Conservation (phyloP, 139 green algal species). For the Gonium pectorale region DNA sequence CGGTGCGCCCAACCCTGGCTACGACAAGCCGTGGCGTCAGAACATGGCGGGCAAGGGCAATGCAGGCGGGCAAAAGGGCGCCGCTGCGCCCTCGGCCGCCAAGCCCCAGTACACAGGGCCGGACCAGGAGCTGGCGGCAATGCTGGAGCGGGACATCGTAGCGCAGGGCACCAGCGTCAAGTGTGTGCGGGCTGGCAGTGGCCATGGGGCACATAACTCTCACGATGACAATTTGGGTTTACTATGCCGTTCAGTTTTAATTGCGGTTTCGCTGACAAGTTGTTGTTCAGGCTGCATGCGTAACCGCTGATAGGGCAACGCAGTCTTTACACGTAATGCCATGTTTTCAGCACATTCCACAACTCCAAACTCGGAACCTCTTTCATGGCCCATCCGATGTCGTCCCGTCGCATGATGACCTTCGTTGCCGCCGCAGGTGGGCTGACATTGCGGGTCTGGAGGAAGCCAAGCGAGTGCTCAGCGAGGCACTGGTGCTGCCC, state of each 20-base stretch:
- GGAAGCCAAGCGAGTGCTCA: conserved; percentile 93
- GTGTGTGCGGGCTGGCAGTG: conserved; percentile 33
- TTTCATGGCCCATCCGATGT: no score
- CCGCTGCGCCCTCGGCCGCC: background rate
- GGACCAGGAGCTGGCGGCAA: conserved; percentile 79
- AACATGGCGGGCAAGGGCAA: conserved; percentile 38
- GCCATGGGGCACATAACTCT: no score
- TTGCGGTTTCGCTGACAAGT: no score
- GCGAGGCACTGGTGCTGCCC: conserved; percentile 91
- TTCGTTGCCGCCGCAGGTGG: conserved; percentile 50
- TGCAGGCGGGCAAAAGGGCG: conserved; percentile 1
- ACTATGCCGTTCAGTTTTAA: no score
- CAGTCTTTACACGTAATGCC: no score
- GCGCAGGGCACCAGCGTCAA: conserved; percentile 77
- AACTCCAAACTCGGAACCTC: no score
- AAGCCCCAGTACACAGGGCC: conserved; percentile 72
- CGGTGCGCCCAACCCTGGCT: background rate
- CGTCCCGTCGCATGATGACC: no score
- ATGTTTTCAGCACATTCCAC: no score
- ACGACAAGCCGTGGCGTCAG: conserved; percentile 43
- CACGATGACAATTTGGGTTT: no score
- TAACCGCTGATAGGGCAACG: no score
- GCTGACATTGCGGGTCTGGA: conserved; percentile 69
- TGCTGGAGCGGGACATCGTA: conserved; percentile 87
- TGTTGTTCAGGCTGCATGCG: no score